phyloP scores from a whole-genome alignment of 208 protist genomes.

The Naegleria gruberi region DNA sequence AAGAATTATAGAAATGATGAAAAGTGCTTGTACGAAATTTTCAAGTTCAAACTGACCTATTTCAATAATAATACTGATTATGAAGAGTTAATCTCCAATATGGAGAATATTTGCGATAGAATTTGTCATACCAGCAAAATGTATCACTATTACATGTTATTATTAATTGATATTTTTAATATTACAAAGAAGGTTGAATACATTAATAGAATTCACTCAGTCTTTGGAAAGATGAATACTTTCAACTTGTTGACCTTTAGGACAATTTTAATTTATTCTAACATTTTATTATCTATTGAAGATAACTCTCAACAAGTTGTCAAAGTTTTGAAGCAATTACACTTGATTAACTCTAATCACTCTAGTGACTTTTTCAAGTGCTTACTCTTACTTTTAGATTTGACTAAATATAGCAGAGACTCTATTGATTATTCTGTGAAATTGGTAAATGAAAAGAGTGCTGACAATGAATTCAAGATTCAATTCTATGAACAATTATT shows the following conservation, averaged over 20 bases:
- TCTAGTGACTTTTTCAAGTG: neutral
- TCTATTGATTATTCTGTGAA: neutral
- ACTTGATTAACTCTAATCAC: neutral
- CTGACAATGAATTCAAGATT: neutral
- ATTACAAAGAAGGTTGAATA: neutral
- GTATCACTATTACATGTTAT: neutral
- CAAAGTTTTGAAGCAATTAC: neutral
- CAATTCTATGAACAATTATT: neutral
- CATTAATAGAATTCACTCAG: neutral
- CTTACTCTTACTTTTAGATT: neutral
- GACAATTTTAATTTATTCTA: neutral
- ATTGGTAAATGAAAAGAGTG: neutral
- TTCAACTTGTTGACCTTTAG: neutral
- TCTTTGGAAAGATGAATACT: neutral
- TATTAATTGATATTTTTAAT: neutral
- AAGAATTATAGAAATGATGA: neutral
- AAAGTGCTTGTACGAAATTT: neutral
- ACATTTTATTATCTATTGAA: neutral
- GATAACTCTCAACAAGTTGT: neutral
- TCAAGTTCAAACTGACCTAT: neutral
- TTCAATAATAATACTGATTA: neutral
- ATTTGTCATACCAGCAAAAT: neutral
- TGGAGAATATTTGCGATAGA: neutral
- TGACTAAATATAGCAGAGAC: neutral
- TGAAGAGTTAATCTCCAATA: neutral